Conservation (phyloP, 495 filamentous ascomycete species). For the Podospora pseudocomata region DNA sequence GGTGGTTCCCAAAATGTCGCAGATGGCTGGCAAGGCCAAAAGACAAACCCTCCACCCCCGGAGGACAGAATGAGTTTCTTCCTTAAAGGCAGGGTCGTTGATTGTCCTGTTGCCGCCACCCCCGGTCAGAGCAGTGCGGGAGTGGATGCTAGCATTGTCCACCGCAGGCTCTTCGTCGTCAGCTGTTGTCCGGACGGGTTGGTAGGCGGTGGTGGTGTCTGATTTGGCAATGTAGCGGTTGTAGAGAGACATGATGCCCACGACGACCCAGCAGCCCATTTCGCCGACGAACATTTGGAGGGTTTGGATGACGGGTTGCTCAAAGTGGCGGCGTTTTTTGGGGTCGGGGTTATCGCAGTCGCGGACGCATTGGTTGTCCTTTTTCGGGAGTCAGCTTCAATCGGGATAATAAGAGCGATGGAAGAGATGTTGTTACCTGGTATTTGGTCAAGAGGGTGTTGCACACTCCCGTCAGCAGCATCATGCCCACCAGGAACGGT, state of each 20-base stretch:
- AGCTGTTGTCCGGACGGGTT: slow-evolving; percentile 48
- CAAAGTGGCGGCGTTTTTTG: slow-evolving; percentile 66
- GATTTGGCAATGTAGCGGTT: slow-evolving; percentile 49
- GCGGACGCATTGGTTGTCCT: slow-evolving; percentile 95
- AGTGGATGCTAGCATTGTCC: slow-evolving; percentile 46
- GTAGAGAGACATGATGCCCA: slow-evolving; percentile 63
- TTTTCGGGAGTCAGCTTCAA: neutral
- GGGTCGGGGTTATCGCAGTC: slow-evolving; percentile 77
- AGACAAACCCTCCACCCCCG: slow-evolving; percentile 69
- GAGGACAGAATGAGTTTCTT: slow-evolving; percentile 47
- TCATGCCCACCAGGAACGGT: slow-evolving; percentile 85
- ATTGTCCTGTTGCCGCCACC: slow-evolving; percentile 18
- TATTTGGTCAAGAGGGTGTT: slow-evolving; percentile 97
- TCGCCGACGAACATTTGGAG: slow-evolving; percentile 93
- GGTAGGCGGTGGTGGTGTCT: slow-evolving; percentile 49
- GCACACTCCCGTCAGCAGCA: slow-evolving; percentile 84
- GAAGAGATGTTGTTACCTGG: slow-evolving; percentile 55
- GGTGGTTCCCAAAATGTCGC: slow-evolving; percentile 91
- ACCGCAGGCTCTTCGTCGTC: slow-evolving; percentile 36
- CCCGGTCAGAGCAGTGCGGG: slow-evolving; percentile 47
- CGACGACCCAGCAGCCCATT: slow-evolving; percentile 86
- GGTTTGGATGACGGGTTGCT: slow-evolving; percentile 95
- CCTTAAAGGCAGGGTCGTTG: neutral
- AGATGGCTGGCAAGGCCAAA: slow-evolving; percentile 82
- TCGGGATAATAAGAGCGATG: neutral